These are phyloP conservation scores for Eimeria tenella DNA, from an alignment of 169 alveolate species.

Conservation along the genomic window DNA sequence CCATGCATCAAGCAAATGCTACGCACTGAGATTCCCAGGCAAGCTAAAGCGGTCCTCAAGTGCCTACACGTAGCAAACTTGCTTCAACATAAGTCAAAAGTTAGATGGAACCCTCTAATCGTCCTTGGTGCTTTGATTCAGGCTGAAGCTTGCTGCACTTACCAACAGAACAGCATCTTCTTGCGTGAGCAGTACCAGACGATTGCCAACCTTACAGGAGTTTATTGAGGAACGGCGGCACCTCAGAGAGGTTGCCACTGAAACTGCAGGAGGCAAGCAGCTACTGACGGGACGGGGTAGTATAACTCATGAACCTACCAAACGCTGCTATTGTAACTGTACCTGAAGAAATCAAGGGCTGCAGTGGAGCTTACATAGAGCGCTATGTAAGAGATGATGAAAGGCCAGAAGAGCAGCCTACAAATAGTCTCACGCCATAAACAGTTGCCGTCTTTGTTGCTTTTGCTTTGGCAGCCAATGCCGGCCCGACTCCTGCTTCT, in stretches of 20 bases:
- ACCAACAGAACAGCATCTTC: background rate
- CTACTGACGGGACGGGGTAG: too few relatives aligned
- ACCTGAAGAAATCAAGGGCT: too few relatives aligned
- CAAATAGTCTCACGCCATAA: too few relatives aligned
- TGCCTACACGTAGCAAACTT: background rate
- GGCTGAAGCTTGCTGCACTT: slow-evolving; percentile 12
- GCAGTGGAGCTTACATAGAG: too few relatives aligned
- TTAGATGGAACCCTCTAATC: background rate
- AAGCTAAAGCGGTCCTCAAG: background rate
- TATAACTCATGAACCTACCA: too few relatives aligned
- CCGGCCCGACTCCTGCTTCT: background rate
- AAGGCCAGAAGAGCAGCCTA: too few relatives aligned
- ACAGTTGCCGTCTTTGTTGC: too few relatives aligned
- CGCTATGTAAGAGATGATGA: too few relatives aligned
- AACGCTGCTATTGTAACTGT: too few relatives aligned
- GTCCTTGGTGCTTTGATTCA: background rate
- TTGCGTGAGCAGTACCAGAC: slow-evolving; percentile 36
- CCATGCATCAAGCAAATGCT: background rate
- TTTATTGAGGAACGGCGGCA: slow-evolving; percentile 9
- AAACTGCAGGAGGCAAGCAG: slow-evolving; percentile 44
- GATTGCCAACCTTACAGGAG: slow-evolving; percentile 40
- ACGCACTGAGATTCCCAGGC: background rate
- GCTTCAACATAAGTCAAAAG: background rate
- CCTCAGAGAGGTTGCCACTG: slow-evolving; percentile 54
- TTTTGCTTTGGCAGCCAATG: background rate